These are phyloP conservation scores for Laguncularia racemosa DNA, from an alignment of 345 rosid genomes.

Conservation along the genomic window DNA sequence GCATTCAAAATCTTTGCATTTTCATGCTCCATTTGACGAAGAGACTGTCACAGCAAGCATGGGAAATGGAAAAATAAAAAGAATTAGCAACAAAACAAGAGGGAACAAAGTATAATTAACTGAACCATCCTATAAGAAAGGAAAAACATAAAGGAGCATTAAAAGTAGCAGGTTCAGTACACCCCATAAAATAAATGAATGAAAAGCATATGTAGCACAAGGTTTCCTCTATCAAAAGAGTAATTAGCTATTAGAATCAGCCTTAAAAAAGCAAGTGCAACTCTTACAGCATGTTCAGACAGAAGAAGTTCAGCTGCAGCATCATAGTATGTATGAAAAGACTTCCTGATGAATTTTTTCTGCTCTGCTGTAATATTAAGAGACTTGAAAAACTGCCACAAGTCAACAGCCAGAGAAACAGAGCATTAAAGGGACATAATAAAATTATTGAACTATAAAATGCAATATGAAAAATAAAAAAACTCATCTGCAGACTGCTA, in stretches of 20 bases:
- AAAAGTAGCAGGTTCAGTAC: too few species aligned
- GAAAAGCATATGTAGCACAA: background rate
- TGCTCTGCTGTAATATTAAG: slow-evolving; percentile 78
- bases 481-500: too few species aligned
- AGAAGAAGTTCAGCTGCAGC: slow-evolving; percentile 80
- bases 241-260: too few species aligned
- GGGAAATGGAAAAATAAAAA: background rate
- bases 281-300: slow-evolving; percentile 81
- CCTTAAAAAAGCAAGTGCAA: slow-evolving; percentile 5
- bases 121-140: background rate
- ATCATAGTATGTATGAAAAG: slow-evolving; percentile 72
- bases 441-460: background rate
- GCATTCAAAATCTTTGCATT: slow-evolving; percentile 85
- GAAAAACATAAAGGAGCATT: slow-evolving; percentile 2
- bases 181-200: too few species aligned
- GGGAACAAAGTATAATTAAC: background rate
- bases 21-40: slow-evolving; percentile 96
- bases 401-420: slow-evolving; percentile 23
- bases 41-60: slow-evolving; percentile 41
- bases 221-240: background rate
- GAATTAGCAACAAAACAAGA: background rate
- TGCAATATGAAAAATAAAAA: too few species aligned
- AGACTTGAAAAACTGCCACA: slow-evolving; percentile 66
- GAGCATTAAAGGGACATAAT: background rate
- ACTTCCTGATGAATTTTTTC: slow-evolving; percentile 74